Percentiles rank a stretch among this genome's conserved stretches.
Evolutionary conservation across 2,329 filamentous ascomycete species (phyloP).

Genomic region (Colletotrichum magnum): DNA sequence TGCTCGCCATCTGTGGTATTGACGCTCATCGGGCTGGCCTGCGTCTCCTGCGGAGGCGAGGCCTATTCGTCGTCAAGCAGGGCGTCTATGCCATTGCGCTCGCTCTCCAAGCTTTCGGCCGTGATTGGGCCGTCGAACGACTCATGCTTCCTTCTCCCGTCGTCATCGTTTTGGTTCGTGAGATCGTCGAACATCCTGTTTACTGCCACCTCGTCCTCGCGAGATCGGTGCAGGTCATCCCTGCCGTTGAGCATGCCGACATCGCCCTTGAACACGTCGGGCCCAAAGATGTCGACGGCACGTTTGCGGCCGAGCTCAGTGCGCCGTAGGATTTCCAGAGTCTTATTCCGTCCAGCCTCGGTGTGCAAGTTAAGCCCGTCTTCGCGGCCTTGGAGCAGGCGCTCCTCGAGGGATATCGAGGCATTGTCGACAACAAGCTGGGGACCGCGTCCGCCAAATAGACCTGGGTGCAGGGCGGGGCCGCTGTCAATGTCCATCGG

Average conservation of each 20-base stretch:
- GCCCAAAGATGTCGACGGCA: conserved; percentile 66
- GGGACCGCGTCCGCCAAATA: conserved; percentile 59
- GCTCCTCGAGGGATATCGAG: conserved; percentile 63
- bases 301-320: conserved; percentile 65
- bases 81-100: conserved; percentile 63
- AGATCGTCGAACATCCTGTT: conserved; percentile 71
- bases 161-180: conserved; percentile 67
- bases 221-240: conserved; percentile 42
- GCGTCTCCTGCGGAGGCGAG: neutral
- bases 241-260: conserved; percentile 38
- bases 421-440: conserved; percentile 57
- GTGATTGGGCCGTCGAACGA: conserved; percentile 52
- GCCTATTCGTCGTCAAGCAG: conserved; percentile 59
- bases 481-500: conserved; percentile 56
- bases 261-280: conserved; percentile 60
- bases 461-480: conserved; percentile 57
- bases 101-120: conserved; percentile 59
- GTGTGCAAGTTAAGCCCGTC: conserved; percentile 61
- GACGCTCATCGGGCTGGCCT: no score
- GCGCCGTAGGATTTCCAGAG: conserved; percentile 66
- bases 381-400: conserved; percentile 63
- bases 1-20: no score
- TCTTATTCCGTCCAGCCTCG: conserved; percentile 63
- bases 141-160: conserved; percentile 59
- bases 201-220: conserved; percentile 62